Evolutionary conservation across 192 early-diverging fungal species (phyloP), one percentile per base, ranked within the genome.

Genomic region (Coemansia erecta): DNA sequence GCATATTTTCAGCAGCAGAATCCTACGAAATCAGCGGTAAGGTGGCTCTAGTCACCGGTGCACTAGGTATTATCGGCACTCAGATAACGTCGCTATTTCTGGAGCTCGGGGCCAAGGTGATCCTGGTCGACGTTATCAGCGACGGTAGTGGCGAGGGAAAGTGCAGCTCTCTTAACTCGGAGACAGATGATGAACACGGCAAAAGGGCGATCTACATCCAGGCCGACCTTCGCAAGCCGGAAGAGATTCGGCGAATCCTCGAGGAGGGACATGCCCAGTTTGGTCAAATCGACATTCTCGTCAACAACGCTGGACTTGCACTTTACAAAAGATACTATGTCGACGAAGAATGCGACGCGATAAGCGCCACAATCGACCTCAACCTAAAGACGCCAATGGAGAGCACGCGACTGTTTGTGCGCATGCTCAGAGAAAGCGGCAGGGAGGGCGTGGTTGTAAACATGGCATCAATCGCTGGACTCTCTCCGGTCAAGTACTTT

Each of bases 251-350:
- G 46, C 35, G 52, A 23, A 57, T 66, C 49, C 46, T 80, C 33
- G 17, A 44, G 13, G 47, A 58, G 4, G 68, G 54, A 14, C 14
- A 47, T 8, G 19, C 40, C 0, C 56, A 49, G 12, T 80, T 67
- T 42, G 78, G 63, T 4, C 58, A 41, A 2, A 57, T 80, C 22
- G 68, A 80, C 23, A 60, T 80, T 11, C 50, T 80, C 22, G 60
- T 80, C 12, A 80, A 80, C 58, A 74, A 74, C 43, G 77, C 72
- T 4, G 77, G 61, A 1, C 17, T 80, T 6, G 68, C 63, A n/a
- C 41, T 42, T 23, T 43, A 51, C 33, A 58, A 65, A 43, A 15
- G 39, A 14, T 44, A 60, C 19, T 72, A 64, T 47, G 49, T 21
- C 4, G 56, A 54, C 42, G 58, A 61, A 23, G 18, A 15, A 4